Evolutionary conservation across 129 eudicot species (phyloP), one percentile per base, ranked within the genome.

Genomic region (Chrysanthemum lavandulifolium): DNA sequence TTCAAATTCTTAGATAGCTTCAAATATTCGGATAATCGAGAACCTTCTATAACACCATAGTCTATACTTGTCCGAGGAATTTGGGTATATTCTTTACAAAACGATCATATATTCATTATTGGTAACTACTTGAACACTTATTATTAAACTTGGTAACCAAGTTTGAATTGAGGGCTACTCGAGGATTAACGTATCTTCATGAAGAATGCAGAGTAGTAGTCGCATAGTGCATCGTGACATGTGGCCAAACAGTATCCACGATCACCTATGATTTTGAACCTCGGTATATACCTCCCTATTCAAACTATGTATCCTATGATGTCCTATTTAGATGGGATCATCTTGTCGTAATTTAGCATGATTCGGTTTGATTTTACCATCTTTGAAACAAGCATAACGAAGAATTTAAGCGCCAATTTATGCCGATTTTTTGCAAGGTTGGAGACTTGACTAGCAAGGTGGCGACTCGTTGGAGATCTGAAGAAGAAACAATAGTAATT

Each of bases 221-320:
- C 90, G 98, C 85, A 87, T 93, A 65, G 98, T 93, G 9, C 98
- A 93, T 71, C 90, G 98, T 62, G 98, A 93, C 67, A 93, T 93
- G 98, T 76, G 98, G 55, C 98, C 98, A 5, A 93, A 90, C 80
- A 93, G 89, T 83, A 93, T 93, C 75, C 87, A n/a, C 90, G 33
- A 86, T 93, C 69, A 93, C 98, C 65, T 97, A 93, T 78, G 98
- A 93, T 71, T 93, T 89, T 74, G 93, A 90, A 77, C 97, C 98
- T 70, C 75, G 92, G 98, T 93, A 85, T 56, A 87, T 77, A 31
- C 21, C 55, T 62, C 25, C 73, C 45, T 9, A 75, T 21, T 47
- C 51, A 70, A 53, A 18, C 63, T 62, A 12, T 15, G 62, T 52
- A 51, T 33, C 29, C 2, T 15, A 48, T n/a, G 31, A 31, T 13